Conservation (phyloP, 768 basidiomycete species). For the Dioszegia crocea region DNA sequence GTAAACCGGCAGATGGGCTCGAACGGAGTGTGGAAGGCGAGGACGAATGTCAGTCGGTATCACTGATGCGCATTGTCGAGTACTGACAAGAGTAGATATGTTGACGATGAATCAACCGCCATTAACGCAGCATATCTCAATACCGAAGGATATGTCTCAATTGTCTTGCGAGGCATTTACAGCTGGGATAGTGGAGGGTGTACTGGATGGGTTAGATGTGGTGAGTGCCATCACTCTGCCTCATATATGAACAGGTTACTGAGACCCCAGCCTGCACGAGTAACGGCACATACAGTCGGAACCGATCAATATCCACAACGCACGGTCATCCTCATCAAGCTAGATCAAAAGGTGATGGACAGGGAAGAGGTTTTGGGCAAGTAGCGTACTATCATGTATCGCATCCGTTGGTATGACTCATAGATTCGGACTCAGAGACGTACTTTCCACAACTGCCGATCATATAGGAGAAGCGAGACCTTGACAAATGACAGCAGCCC, state of each 20-base stretch:
- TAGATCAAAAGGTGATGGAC: constrained; percentile 87
- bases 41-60: constrained; percentile 72
- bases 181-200: constrained; percentile 95
- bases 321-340: constrained; percentile 94
- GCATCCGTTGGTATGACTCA: too few species aligned
- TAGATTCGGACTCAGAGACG: too few species aligned
- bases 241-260: neutral
- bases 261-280: constrained; percentile 74
- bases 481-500: too few species aligned
- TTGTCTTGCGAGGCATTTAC: constrained; percentile 96
- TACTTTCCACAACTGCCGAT: too few species aligned
- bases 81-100: constrained; percentile 65
- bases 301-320: constrained; percentile 72
- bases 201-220: constrained; percentile 87
- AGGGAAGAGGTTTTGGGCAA: constrained; percentile 82
- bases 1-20: constrained; percentile 86
- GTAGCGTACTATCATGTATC: too few species aligned
- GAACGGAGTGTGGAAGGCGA: constrained; percentile 95
- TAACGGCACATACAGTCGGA: constrained; percentile 91
- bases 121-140: constrained; percentile 83
- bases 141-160: constrained; percentile 88
- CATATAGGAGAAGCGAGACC: too few species aligned
- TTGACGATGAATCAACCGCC: constrained; percentile 94
- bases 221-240: constrained; percentile 57
- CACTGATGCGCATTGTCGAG: neutral